These are phyloP conservation scores for Tetrahymena borealis DNA, from an alignment of 73 alveolate species.

Conservation along the genomic window DNA sequence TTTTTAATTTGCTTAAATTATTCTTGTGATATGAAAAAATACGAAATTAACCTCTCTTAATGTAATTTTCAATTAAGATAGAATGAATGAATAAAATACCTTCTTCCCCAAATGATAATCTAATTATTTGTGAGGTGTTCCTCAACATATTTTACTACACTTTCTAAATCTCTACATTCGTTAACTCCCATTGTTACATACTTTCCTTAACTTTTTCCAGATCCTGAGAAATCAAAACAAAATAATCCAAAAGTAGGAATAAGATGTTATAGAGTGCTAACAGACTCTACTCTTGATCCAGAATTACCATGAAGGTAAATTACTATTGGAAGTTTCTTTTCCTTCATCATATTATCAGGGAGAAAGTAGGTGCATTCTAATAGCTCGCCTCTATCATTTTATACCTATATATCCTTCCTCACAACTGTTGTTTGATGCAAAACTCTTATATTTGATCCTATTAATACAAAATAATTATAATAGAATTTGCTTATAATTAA, in stretches of 20 bases:
- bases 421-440: background rate
- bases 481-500: too few species aligned
- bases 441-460: background rate
- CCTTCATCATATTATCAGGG: conserved; percentile 38
- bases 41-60: too few species aligned
- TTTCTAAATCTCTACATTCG: conserved; percentile 48
- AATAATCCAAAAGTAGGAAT: conserved; percentile 47
- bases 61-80: too few species aligned
- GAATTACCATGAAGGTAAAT: conserved; percentile 59
- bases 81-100: too few species aligned
- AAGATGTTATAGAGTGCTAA: conserved; percentile 31
- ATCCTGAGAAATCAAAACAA: conserved; percentile 61
- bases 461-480: background rate
- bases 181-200: conserved; percentile 59
- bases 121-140: background rate
- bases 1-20: too few species aligned
- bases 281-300: conserved; percentile 51
- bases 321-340: conserved; percentile 44
- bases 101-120: background rate
- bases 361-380: conserved; percentile 42
- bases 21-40: too few species aligned
- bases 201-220: conserved; percentile 67
- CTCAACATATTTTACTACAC: conserved; percentile 15
- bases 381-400: conserved; percentile 23
- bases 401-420: conserved; percentile 39